These are phyloP conservation scores for Phaeosphaeria sp. DNA, from an alignment of 2,329 filamentous ascomycete species.

Conservation along the genomic window DNA sequence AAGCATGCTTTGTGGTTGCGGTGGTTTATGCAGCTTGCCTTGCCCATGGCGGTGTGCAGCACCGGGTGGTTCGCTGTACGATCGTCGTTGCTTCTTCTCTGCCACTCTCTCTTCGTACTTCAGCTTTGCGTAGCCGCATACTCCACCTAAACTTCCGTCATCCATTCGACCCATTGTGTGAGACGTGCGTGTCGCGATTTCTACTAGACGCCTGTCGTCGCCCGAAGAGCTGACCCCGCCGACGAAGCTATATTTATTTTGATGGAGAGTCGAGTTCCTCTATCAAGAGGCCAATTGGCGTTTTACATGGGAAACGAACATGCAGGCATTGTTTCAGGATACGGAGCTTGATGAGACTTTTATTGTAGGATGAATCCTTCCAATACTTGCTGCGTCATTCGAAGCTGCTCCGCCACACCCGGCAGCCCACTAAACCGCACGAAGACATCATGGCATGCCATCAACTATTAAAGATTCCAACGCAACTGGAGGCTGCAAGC, in stretches of 20 bases:
- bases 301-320: neutral
- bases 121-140: slow-evolving; percentile 16
- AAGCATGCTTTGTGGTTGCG: slow-evolving; percentile 12
- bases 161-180: slow-evolving; percentile 14
- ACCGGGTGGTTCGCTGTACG: slow-evolving; percentile 11
- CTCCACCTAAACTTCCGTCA: slow-evolving; percentile 11
- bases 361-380: neutral
- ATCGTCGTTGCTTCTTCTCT: slow-evolving; percentile 10
- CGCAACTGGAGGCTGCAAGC: neutral
- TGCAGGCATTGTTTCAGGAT: neutral
- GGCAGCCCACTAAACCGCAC: neutral
- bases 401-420: neutral
- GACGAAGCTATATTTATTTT: neutral
- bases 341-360: neutral
- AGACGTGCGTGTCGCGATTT: neutral
- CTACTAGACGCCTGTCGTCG: too few relatives aligned
- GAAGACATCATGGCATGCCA: neutral
- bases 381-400: neutral
- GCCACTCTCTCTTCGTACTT: slow-evolving; percentile 18
- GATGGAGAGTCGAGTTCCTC: neutral
- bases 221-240: neutral
- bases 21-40: slow-evolving; percentile 25
- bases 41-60: slow-evolving; percentile 4
- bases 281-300: neutral
- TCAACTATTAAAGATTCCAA: neutral